Conservation (phyloP, 441 rosid genomes). For the Pelargonium australe region DNA sequence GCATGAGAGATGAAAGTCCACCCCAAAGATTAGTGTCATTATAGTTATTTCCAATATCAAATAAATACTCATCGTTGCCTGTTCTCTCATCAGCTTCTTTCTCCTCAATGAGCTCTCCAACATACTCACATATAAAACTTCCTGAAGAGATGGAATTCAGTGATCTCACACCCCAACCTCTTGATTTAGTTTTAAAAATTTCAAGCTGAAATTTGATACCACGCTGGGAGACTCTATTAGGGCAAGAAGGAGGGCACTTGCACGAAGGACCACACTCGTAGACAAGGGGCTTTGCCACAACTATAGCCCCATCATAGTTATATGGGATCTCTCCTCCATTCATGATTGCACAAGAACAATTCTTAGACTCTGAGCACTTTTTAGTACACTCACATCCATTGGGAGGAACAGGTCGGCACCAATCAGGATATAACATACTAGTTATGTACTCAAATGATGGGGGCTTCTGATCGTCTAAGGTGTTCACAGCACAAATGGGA, state of each 20-base stretch:
- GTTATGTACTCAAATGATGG: slow-evolving; percentile 51
- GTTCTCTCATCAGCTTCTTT: slow-evolving; percentile 65
- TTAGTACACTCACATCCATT: slow-evolving; percentile 52
- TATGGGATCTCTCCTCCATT: slow-evolving; percentile 79
- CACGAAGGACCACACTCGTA: slow-evolving; percentile 86
- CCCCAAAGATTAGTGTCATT: slow-evolving; percentile 37
- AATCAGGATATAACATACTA: slow-evolving; percentile 47
- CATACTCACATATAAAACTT: slow-evolving; percentile 83
- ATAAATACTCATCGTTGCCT: slow-evolving; percentile 74
- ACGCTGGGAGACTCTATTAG: slow-evolving; percentile 67
- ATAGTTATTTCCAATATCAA: slow-evolving; percentile 63
- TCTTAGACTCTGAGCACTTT: slow-evolving; percentile 46
- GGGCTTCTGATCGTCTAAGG: slow-evolving; percentile 62
- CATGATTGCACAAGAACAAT: slow-evolving; percentile 53
- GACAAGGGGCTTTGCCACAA: slow-evolving; percentile 50
- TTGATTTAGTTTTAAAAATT: slow-evolving; percentile 64
- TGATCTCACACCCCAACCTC: slow-evolving; percentile 97
- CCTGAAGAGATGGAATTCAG: slow-evolving; percentile 67
- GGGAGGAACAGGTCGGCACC: slow-evolving; percentile 44
- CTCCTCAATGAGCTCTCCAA: slow-evolving; percentile 76
- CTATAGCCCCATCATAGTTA: slow-evolving; percentile 68
- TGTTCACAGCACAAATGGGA: slow-evolving; percentile 72
- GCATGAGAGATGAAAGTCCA: slow-evolving; percentile 41
- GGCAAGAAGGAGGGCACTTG: slow-evolving; percentile 67
- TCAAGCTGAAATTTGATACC: slow-evolving; percentile 79